Evolutionary conservation across 345 rosid genomes (phyloP).

Genomic region (Murraya paniculata): DNA sequence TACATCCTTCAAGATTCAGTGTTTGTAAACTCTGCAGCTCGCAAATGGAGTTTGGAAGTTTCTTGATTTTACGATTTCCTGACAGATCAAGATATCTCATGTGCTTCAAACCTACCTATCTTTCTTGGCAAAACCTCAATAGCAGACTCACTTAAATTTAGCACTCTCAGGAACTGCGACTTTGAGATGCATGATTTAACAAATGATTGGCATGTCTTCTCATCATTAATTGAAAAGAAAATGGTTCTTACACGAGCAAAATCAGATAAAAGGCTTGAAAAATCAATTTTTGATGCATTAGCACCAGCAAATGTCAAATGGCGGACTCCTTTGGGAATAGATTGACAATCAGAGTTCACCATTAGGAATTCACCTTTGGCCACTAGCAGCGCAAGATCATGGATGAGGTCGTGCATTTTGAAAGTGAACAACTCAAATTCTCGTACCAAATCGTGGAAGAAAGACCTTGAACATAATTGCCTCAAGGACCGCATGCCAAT

Average conservation of each 20-base stretch:
- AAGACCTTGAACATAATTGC: slow-evolving; percentile 1
- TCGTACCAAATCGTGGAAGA: too few relatives aligned
- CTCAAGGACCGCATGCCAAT: slow-evolving; percentile 2
- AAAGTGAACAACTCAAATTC: neutral
- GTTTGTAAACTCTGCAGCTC: neutral
- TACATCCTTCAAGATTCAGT: neutral
- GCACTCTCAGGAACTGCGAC: slow-evolving; percentile 8
- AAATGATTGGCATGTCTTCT: neutral
- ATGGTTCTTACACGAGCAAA: slow-evolving; percentile 13
- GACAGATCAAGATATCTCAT: slow-evolving; percentile 23
- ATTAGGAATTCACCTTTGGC: neutral
- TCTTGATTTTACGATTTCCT: rapidly evolving
- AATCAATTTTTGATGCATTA: neutral
- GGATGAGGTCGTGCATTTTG: slow-evolving; percentile 25
- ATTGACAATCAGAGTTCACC: too few relatives aligned
- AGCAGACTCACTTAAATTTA: neutral
- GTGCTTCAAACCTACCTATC: slow-evolving; percentile 19
- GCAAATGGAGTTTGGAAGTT: slow-evolving; percentile 17
- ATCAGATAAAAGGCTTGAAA: neutral
- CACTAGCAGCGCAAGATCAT: slow-evolving; percentile 17
- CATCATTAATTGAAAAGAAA: neutral
- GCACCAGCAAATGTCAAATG: slow-evolving; percentile 13
- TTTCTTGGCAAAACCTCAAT: slow-evolving; percentile 14
- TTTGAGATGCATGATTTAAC: neutral
- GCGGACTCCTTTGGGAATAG: neutral